These are phyloP conservation scores for Stagonosporopsis cucurbitacearum DNA, from an alignment of 2,329 filamentous ascomycete genomes.

Conservation along the genomic window DNA sequence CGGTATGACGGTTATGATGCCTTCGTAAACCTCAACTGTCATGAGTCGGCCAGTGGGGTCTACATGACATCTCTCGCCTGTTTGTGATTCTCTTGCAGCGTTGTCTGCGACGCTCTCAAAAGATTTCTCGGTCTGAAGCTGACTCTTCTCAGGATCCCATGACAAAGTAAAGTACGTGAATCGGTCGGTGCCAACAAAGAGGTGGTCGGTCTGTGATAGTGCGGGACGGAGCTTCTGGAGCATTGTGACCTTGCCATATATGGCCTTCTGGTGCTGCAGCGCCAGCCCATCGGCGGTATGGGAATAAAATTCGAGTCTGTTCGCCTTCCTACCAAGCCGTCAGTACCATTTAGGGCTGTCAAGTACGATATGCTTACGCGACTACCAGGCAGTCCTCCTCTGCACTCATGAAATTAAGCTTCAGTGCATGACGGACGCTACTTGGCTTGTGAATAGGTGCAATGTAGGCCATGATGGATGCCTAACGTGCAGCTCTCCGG, in stretches of 20 bases:
- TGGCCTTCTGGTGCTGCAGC: slow-evolving; percentile 70
- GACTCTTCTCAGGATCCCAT: slow-evolving; percentile 70
- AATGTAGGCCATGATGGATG: slow-evolving; percentile 80
- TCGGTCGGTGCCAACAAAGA: slow-evolving; percentile 91
- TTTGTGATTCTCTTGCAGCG: slow-evolving; percentile 75
- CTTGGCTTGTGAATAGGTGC: slow-evolving; percentile 92
- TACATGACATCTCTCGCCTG: slow-evolving; percentile 80
- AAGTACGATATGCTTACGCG: slow-evolving; percentile 66
- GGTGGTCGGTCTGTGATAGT: slow-evolving; percentile 76
- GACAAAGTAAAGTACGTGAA: slow-evolving; percentile 88
- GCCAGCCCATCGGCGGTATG: slow-evolving; percentile 65
- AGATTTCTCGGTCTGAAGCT: slow-evolving; percentile 63
- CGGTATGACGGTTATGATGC: slow-evolving; percentile 69
- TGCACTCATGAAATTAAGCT: slow-evolving; percentile 74
- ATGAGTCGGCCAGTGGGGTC: slow-evolving; percentile 77
- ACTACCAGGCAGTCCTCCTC: slow-evolving; percentile 84
- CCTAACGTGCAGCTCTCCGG: background rate
- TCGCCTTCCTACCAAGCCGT: slow-evolving; percentile 67
- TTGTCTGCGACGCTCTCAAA: slow-evolving; percentile 67
- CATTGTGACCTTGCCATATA: slow-evolving; percentile 88
- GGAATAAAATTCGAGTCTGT: slow-evolving; percentile 84
- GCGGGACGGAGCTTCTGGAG: slow-evolving; percentile 79
- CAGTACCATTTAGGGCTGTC: slow-evolving; percentile 8
- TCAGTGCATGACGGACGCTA: slow-evolving; percentile 87
- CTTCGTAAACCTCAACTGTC: slow-evolving; percentile 72